phyloP scores from a whole-genome alignment of 345 rosid genomes.

The Draba incana region DNA sequence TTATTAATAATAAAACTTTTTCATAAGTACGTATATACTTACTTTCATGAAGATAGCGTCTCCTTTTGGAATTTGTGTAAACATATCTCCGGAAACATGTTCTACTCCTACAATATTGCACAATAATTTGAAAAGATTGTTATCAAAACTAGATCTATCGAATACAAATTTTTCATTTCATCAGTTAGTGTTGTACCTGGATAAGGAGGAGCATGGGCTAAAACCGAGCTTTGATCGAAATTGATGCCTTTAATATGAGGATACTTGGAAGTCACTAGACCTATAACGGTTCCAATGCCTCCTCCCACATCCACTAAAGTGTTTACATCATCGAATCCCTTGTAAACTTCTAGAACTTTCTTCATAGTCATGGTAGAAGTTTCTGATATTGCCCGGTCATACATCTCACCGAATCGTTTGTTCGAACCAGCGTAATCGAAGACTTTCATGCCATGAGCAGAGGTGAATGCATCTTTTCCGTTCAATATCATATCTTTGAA shows the following conservation, averaged over 20 bases:
- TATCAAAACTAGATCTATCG: not conserved
- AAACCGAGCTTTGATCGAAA: conserved; percentile 44
- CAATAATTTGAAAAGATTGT: not conserved
- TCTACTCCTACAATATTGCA: conserved; percentile 56
- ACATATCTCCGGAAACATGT: conserved; percentile 85
- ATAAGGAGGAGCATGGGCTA: conserved; percentile 43
- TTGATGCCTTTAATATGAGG: conserved; percentile 55
- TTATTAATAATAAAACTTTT: not conserved
- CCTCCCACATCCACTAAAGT: conserved; percentile 71
- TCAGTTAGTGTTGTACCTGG: not conserved
- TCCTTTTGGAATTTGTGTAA: conserved; percentile 63
- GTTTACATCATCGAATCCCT: conserved; percentile 52
- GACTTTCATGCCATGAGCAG: conserved; percentile 52
- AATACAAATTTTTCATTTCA: not conserved
- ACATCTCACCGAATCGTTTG: conserved; percentile 45
- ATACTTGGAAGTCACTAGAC: conserved; percentile 48
- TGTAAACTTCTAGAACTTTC: conserved; percentile 51
- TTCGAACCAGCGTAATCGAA: conserved; percentile 51
- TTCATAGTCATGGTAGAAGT: conserved; percentile 47
- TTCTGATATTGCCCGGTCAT: conserved; percentile 54
- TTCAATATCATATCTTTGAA: conserved; percentile 54
- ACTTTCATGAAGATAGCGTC: conserved; percentile 91
- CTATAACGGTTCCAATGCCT: conserved; percentile 53
- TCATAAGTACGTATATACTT: not conserved
- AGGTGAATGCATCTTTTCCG: conserved; percentile 60